phyloP scores from a whole-genome alignment of 1,284 basidiomycete genomes.

The Malassezia sympodialis region DNA sequence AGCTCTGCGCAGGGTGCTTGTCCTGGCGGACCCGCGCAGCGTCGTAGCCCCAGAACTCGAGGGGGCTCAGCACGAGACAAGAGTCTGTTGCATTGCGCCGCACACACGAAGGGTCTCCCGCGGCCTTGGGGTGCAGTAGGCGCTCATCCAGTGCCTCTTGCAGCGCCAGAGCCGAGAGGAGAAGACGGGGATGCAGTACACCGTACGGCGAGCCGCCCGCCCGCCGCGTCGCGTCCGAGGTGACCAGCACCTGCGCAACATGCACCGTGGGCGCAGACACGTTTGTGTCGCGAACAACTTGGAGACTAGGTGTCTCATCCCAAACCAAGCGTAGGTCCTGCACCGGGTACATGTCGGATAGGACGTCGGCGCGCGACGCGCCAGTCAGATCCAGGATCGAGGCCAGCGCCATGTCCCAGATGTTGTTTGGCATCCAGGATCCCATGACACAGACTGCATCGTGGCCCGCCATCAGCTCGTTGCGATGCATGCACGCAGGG shows the following conservation, averaged over 20 bases:
- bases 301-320: constrained; percentile 32
- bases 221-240: constrained; percentile 37
- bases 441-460: constrained; percentile 3
- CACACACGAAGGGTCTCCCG: neutral
- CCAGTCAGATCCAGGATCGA: constrained; percentile 13
- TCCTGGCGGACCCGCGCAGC: constrained; percentile 20
- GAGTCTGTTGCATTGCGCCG: neutral
- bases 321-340: constrained; percentile 43
- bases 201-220: constrained; percentile 34
- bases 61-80: constrained; percentile 37
- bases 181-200: constrained; percentile 31
- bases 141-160: constrained; percentile 27
- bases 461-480: neutral
- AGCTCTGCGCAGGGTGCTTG: constrained; percentile 23
- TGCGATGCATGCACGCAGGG: constrained; percentile 8
- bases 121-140: neutral
- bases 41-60: constrained; percentile 34
- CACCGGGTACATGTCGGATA: constrained; percentile 12
- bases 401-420: constrained; percentile 10
- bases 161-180: constrained; percentile 32
- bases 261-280: constrained; percentile 13
- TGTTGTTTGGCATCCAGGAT: constrained; percentile 9
- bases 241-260: constrained; percentile 42
- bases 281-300: constrained; percentile 7
- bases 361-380: neutral